Conservation (phyloP, 305 asterid species). For the Ilex paraguariensis region DNA sequence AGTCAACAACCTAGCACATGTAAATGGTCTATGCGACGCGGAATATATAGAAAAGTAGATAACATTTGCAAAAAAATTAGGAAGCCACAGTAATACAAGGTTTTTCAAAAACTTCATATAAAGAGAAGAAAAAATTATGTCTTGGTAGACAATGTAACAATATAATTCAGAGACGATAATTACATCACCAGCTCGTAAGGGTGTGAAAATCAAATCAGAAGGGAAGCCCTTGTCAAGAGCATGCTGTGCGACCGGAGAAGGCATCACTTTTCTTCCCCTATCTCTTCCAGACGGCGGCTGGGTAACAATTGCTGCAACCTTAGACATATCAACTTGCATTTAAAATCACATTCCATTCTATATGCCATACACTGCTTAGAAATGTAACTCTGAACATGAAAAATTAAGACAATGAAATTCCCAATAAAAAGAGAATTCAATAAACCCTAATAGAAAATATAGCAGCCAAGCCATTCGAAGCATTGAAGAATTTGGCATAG, state of each 20-base stretch:
- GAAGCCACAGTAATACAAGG: too few species aligned
- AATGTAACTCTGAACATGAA: background rate
- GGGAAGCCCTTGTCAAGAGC: conserved; percentile 81
- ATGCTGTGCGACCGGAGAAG: conserved; percentile 89
- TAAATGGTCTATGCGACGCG: too few species aligned
- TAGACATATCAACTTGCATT: conserved; percentile 17
- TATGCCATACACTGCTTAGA: conserved; percentile 2
- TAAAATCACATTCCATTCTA: conserved; percentile 1
- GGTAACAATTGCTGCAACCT: conserved; percentile 91
- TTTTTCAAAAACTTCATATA: too few species aligned
- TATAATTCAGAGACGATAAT: background rate
- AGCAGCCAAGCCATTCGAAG: background rate
- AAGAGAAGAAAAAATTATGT: too few species aligned
- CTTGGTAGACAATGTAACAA: too few species aligned
- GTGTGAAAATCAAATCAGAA: conserved; percentile 74
- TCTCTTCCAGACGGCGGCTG: conserved; percentile 92
- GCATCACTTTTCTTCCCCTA: conserved; percentile 86
- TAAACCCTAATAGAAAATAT: too few species aligned
- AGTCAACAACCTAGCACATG: too few species aligned
- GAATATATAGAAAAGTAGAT: too few species aligned
- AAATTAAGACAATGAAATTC: conserved; percentile 1
- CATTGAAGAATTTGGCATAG: background rate
- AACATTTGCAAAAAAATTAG: too few species aligned
- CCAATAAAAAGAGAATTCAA: background rate
- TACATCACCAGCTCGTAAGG: conserved; percentile 88